Percentiles rank a stretch among this genome's conserved stretches.
Conservation (phyloP, 2,329 filamentous ascomycete genomes). For the Colletotrichum camelliae region DNA sequence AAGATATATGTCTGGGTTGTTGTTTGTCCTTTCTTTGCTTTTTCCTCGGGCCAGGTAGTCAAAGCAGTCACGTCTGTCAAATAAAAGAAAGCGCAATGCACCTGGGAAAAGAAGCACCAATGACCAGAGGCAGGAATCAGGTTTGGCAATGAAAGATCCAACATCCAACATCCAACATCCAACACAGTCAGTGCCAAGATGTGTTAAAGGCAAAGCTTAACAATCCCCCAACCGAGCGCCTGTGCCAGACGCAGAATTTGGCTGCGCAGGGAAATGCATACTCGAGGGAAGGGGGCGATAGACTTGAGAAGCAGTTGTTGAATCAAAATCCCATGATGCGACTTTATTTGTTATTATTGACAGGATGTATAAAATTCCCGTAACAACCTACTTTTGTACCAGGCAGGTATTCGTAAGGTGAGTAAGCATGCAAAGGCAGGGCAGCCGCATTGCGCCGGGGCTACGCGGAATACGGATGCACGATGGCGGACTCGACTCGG, state of each 20-base stretch:
- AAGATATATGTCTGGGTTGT: not conserved
- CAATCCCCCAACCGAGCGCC: not conserved
- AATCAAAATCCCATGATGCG: not conserved
- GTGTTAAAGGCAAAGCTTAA: conserved; percentile 12
- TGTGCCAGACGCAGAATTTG: not conserved
- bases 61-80: not conserved
- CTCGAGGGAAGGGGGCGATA: no score
- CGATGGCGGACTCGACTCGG: not conserved
- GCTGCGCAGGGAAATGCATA: not conserved
- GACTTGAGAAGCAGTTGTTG: not conserved
- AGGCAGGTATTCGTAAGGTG: not conserved
- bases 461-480: not conserved
- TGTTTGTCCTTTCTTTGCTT: not conserved
- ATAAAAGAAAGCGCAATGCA: not conserved
- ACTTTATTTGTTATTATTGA: not conserved
- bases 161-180: not conserved
- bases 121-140: not conserved
- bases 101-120: not conserved
- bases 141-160: not conserved
- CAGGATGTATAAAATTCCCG: not conserved
- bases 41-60: not conserved
- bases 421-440: not conserved
- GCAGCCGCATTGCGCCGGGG: not conserved
- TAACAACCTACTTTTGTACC: not conserved
- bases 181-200: not conserved